Percentiles rank a stretch among this genome's conserved stretches.
phyloP scores from a whole-genome alignment of 2,329 filamentous ascomycete species.

The Leptographium wingfieldii region DNA sequence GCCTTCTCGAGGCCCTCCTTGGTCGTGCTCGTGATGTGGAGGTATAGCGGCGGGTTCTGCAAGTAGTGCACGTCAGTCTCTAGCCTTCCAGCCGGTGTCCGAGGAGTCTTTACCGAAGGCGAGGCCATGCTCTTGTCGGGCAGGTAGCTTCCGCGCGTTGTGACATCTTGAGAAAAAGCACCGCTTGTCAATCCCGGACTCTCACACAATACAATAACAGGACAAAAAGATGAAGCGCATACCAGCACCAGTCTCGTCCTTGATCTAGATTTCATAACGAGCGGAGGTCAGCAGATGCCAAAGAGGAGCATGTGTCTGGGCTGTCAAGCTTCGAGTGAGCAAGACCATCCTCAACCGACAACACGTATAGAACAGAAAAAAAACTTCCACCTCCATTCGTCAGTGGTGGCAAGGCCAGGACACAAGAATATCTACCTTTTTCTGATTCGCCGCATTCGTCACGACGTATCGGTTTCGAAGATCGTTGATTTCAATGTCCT shows the following conservation, averaged over 20 bases:
- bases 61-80: constrained; percentile 1
- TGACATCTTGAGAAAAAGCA: constrained; percentile 81
- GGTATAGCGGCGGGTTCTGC: constrained; percentile 83
- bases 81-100: background rate
- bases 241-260: constrained; percentile 99
- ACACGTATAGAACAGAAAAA: background rate
- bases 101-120: constrained; percentile 54
- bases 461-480: constrained; percentile 91
- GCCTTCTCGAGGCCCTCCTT: constrained; percentile 88
- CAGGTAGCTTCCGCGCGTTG: constrained; percentile 89
- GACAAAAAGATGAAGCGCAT: constrained; percentile 44
- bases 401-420: constrained; percentile 30
- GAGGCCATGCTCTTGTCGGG: constrained; percentile 98
- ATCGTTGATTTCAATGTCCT: constrained; percentile 98
- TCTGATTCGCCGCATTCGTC: constrained; percentile 94
- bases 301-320: constrained; percentile 48
- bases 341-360: constrained; percentile 27
- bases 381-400: background rate
- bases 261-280: constrained; percentile 81
- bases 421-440: constrained; percentile 87
- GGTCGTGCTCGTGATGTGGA: constrained; percentile 86
- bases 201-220: background rate
- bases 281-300: constrained; percentile 88
- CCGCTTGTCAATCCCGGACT: constrained; percentile 27
- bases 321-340: constrained; percentile 60